phyloP scores from a whole-genome alignment of 2,329 filamentous ascomycete species.

The Capronia americana region DNA sequence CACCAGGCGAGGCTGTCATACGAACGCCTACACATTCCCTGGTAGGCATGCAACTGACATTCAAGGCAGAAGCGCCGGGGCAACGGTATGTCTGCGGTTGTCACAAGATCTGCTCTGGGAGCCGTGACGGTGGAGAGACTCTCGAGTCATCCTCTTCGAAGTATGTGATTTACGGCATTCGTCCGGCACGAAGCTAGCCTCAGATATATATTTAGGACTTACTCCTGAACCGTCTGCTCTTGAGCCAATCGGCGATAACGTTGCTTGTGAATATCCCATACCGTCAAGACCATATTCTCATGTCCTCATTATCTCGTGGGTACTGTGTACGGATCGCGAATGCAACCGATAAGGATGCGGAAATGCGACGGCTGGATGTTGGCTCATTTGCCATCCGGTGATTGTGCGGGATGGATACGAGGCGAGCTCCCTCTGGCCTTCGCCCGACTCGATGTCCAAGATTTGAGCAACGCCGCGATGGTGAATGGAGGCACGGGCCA shows the following conservation, averaged over 20 bases:
- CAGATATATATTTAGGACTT: conserved; percentile 18
- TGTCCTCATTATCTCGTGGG: conserved; percentile 2
- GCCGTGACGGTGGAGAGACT: neutral
- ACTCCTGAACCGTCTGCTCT: neutral
- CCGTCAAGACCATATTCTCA: neutral
- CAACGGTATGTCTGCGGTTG: neutral
- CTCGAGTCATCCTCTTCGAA: neutral
- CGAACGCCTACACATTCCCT: neutral
- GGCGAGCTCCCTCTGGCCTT: neutral
- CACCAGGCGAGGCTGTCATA: neutral
- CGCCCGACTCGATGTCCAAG: neutral
- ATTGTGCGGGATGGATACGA: conserved; percentile 7
- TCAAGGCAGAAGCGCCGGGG: neutral
- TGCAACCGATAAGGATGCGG: neutral
- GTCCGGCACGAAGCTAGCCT: conserved; percentile 11
- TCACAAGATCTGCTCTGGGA: neutral
- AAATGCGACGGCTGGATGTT: neutral
- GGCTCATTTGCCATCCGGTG: conserved; percentile 4
- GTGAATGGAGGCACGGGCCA: neutral
- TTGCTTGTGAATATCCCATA: neutral
- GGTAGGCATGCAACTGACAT: neutral
- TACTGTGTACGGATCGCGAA: neutral
- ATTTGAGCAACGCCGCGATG: neutral
- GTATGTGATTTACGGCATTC: conserved; percentile 10
- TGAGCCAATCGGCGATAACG: conserved; percentile 11